phyloP scores from a whole-genome alignment of 2,329 filamentous ascomycete genomes.

The Biscogniauxia marginata region DNA sequence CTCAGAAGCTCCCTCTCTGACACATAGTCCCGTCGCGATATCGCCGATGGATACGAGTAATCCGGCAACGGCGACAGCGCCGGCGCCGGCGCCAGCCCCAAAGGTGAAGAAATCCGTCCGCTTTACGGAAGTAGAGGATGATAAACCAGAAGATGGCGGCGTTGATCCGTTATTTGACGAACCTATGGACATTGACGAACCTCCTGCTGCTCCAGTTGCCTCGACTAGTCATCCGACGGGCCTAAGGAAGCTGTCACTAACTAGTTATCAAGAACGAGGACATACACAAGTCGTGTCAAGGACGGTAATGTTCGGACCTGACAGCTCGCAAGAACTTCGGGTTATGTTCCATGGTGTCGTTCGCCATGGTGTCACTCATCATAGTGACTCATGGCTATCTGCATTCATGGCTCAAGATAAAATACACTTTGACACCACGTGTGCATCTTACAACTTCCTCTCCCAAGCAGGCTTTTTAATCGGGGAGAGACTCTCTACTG shows the following conservation, averaged over 20 bases:
- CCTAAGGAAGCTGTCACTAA: conserved; percentile 22
- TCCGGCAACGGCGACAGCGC: not conserved
- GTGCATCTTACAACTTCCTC: conserved; percentile 25
- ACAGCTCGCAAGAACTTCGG: conserved; percentile 17
- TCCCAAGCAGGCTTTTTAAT: conserved; percentile 12
- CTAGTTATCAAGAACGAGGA: conserved; percentile 25
- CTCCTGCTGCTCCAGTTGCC: conserved; percentile 1
- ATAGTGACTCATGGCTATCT: conserved; percentile 23
- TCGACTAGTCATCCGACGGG: not conserved
- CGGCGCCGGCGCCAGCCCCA: conserved; percentile 6
- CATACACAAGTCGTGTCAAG: conserved; percentile 26
- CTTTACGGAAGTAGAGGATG: conserved; percentile 30
- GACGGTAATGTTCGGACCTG: conserved; percentile 24
- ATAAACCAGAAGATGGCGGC: conserved; percentile 5
- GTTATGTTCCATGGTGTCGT: conserved; percentile 26
- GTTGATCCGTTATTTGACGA: conserved; percentile 20
- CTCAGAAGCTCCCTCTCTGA: conserved; percentile 2
- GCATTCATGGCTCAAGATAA: conserved; percentile 22
- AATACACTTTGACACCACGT: conserved; percentile 24
- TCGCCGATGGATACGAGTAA: conserved; percentile 4
- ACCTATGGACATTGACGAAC: conserved; percentile 22
- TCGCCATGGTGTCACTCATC: no score
- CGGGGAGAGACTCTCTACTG: conserved; percentile 20
- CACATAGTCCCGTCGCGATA: conserved; percentile 10
- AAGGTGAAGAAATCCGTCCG: conserved; percentile 40